These are phyloP conservation scores for Tulasnella sp. DNA, from an alignment of 768 basidiomycete genomes.

Conservation along the genomic window DNA sequence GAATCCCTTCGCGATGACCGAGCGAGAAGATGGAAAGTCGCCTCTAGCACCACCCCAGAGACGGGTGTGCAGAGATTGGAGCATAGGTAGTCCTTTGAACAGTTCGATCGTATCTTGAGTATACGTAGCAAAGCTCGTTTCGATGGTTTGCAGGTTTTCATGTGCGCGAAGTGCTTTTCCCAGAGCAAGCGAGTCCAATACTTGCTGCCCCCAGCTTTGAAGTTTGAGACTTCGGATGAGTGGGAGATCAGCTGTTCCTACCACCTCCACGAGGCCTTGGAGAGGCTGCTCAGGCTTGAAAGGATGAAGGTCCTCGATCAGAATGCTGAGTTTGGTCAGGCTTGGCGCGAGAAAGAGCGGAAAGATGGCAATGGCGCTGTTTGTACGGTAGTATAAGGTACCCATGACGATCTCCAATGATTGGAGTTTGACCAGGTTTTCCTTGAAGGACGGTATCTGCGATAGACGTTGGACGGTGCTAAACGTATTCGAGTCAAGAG, in stretches of 20 bases:
- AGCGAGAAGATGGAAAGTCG: neutral
- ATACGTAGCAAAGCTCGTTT: neutral
- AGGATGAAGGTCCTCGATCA: neutral
- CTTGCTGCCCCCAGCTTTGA: neutral
- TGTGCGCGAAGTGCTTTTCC: neutral
- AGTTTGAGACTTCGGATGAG: neutral
- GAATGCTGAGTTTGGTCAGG: neutral
- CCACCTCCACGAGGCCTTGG: neutral
- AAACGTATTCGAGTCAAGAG: neutral
- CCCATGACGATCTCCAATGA: neutral
- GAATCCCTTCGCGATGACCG: neutral
- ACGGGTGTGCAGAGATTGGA: neutral
- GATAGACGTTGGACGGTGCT: neutral
- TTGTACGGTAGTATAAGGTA: neutral
- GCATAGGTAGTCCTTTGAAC: too few species aligned
- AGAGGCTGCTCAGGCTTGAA: neutral
- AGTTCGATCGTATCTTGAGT: too few species aligned
- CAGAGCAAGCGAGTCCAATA: neutral
- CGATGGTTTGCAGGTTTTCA: neutral
- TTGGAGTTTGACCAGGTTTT: neutral
- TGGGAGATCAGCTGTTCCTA: neutral
- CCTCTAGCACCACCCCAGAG: neutral
- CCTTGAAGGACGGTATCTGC: neutral
- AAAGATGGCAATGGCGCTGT: neutral
- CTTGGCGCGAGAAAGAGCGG: neutral